Conservation (phyloP, 2,329 filamentous ascomycete species). For the Calonectria hawksworthii region DNA sequence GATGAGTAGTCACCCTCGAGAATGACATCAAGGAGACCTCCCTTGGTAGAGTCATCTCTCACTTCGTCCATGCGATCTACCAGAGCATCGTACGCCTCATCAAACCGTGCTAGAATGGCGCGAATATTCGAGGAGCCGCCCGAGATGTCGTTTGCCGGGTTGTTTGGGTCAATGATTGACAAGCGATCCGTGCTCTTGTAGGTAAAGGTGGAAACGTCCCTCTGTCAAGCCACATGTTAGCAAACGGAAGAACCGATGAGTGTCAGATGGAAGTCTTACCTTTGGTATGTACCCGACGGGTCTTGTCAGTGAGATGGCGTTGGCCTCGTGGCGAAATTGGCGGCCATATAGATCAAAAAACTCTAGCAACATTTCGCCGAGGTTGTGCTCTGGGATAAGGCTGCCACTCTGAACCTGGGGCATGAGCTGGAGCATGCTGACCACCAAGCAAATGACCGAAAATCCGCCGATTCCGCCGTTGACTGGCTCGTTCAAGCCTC, state of each 20-base stretch:
- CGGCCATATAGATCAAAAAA: conserved; percentile 94
- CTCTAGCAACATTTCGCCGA: conserved; percentile 86
- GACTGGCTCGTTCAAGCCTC: conserved; percentile 90
- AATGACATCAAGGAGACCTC: conserved; percentile 75
- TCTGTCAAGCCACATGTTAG: conserved; percentile 49
- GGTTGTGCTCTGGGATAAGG: conserved; percentile 73
- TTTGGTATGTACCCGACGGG: conserved; percentile 81
- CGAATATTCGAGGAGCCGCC: conserved; percentile 82
- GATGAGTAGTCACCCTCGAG: conserved; percentile 84
- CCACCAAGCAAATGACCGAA: conserved; percentile 92
- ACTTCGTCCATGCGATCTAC: conserved; percentile 70
- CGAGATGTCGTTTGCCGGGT: conserved; percentile 87
- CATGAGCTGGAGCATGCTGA: conserved; percentile 87
- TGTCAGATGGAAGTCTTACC: conserved; percentile 60
- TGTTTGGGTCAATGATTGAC: conserved; percentile 94
- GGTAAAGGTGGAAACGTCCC: conserved; percentile 59
- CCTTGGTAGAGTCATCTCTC: conserved; percentile 45
- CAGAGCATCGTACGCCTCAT: conserved; percentile 71
- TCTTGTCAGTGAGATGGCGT: conserved; percentile 82
- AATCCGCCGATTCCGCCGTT: conserved; percentile 95
- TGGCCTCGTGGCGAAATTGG: conserved; percentile 77
- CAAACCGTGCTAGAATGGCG: conserved; percentile 79
- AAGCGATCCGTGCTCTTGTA: conserved; percentile 77
- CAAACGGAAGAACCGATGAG: not conserved
- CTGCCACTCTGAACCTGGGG: conserved; percentile 76